Conservation (phyloP, 2,329 filamentous ascomycete genomes). For the Colletotrichum filicis region DNA sequence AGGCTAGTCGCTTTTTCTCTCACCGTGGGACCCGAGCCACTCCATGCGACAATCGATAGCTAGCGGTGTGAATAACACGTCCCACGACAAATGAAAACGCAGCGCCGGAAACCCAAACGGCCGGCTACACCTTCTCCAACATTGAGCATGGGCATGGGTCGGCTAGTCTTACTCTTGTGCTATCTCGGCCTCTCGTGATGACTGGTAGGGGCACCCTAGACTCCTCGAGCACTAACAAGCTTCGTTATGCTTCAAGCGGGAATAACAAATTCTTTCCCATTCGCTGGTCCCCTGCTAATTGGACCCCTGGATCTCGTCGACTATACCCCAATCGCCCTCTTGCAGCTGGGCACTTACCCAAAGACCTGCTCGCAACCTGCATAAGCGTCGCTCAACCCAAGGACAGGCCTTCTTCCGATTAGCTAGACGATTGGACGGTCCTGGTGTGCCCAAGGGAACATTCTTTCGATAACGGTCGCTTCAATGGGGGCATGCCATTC, state of each 20-base stretch:
- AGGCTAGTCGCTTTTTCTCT: slow-evolving; percentile 11
- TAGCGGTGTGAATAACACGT: slow-evolving; percentile 31
- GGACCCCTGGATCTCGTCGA: slow-evolving; percentile 28
- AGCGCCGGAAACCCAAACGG: neutral
- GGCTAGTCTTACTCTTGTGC: slow-evolving; percentile 19
- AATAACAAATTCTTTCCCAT: slow-evolving; percentile 1
- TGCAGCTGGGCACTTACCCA: slow-evolving; percentile 28
- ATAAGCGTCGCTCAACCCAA: slow-evolving; percentile 33
- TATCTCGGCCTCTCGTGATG: slow-evolving; percentile 14
- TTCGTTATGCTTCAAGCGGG: slow-evolving; percentile 27
- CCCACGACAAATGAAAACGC: neutral
- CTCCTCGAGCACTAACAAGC: neutral
- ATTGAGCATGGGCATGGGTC: slow-evolving; percentile 26
- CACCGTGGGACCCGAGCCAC: neutral
- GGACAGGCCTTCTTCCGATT: slow-evolving; percentile 27
- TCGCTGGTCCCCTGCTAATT: slow-evolving; percentile 13
- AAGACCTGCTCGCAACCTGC: slow-evolving; percentile 31
- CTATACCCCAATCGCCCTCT: slow-evolving; percentile 32
- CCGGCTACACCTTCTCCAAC: slow-evolving; percentile 22
- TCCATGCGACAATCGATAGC: neutral
- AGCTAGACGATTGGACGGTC: slow-evolving; percentile 18
- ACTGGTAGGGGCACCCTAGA: neutral
- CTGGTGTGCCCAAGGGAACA: slow-evolving; percentile 12
- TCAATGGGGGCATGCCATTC: neutral
- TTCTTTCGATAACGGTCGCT: slow-evolving; percentile 6